Conservation (phyloP, 371 early-diverging fungal species). For the Syncephalis plumigaleata region DNA sequence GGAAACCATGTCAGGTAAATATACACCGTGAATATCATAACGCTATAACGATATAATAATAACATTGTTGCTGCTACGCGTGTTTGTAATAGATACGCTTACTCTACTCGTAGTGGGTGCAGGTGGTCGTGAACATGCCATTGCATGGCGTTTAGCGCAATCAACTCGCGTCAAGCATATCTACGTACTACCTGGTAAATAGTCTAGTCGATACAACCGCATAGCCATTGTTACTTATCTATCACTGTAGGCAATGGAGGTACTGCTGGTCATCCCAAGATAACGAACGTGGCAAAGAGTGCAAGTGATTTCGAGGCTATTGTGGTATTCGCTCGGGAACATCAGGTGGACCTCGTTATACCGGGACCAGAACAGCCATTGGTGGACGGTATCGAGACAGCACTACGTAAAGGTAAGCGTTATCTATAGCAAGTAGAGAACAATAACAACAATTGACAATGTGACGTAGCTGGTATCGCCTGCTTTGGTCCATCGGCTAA, state of each 20-base stretch:
- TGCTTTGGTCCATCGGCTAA: constrained; percentile 84
- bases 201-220: neutral
- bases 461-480: constrained; percentile 65
- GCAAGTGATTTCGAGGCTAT: constrained; percentile 53
- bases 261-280: constrained; percentile 51
- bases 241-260: constrained; percentile 90
- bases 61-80: neutral
- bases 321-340: constrained; percentile 57
- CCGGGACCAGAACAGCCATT: constrained; percentile 96
- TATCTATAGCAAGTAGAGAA: neutral
- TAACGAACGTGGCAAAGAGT: constrained; percentile 61
- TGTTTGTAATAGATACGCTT: neutral
- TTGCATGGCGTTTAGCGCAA: constrained; percentile 81
- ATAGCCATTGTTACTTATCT: neutral
- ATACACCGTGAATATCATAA: no score
- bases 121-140: constrained; percentile 95
- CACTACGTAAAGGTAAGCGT: constrained; percentile 57
- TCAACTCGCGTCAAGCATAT: constrained; percentile 55
- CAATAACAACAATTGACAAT: neutral
- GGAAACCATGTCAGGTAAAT: no score
- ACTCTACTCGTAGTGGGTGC: constrained; percentile 69
- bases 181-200: constrained; percentile 81
- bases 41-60: no score
- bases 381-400: constrained; percentile 75
- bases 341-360: constrained; percentile 69